These are phyloP conservation scores for Pontederia paniculata DNA, from an alignment of 176 grass and related monocot species.

Conservation along the genomic window DNA sequence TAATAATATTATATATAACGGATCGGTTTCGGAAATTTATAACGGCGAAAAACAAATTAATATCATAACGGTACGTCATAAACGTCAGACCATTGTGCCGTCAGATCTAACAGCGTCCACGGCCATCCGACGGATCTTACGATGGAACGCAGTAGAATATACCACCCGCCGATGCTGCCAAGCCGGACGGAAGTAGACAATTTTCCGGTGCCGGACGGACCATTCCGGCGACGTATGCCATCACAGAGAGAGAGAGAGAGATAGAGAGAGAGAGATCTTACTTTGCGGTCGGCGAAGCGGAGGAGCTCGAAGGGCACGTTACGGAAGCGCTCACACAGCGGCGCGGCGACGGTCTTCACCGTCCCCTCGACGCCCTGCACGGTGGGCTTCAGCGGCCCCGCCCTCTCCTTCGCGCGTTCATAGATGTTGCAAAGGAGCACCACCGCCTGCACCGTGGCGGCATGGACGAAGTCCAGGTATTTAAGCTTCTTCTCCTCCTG, in stretches of 20 bases:
- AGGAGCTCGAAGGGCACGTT: conserved; percentile 51
- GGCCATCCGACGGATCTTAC: too few species aligned
- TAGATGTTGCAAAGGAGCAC: conserved; percentile 44
- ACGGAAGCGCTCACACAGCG: conserved; percentile 38
- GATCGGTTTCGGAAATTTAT: too few species aligned
- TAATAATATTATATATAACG: too few species aligned
- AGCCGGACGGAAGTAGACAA: too few species aligned
- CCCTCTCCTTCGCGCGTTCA: conserved; percentile 62
- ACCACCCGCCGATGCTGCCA: too few species aligned
- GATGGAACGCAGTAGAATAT: too few species aligned
- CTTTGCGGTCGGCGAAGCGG: conserved; percentile 72
- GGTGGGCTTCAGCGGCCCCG: conserved; percentile 51
- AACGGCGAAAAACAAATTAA: too few species aligned
- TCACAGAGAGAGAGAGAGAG: too few species aligned
- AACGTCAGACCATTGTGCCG: too few species aligned
- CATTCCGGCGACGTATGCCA: neutral
- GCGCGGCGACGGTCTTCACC: conserved; percentile 38
- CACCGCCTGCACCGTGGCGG: conserved; percentile 30
- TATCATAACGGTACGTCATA: too few species aligned
- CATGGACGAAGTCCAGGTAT: conserved; percentile 54
- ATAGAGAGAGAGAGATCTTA: neutral
- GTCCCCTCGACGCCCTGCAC: conserved; percentile 54
- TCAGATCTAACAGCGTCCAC: too few species aligned
- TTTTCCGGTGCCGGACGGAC: neutral
- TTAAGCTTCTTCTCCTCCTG: conserved; percentile 36